Conservation (phyloP, 768 basidiomycete species). For the Leccinum uliginosum region DNA sequence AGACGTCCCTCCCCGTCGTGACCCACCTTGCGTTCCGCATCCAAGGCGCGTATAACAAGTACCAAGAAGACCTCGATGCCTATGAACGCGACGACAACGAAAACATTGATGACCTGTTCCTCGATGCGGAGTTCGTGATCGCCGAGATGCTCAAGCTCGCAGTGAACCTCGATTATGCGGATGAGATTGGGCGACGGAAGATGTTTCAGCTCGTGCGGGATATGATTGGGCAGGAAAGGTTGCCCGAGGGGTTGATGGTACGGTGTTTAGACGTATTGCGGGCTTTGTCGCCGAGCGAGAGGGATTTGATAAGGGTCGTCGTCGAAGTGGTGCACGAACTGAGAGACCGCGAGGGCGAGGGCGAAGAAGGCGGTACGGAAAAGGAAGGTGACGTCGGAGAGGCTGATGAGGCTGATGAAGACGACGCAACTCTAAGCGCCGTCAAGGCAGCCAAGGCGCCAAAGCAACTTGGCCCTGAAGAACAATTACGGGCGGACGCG, state of each 20-base stretch:
- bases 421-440: constrained; percentile 1
- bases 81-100: constrained; percentile 47
- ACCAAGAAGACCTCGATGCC: constrained; percentile 40
- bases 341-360: constrained; percentile 40
- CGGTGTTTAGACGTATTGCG: constrained; percentile 81
- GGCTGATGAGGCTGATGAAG: constrained; percentile 2
- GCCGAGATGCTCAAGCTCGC: constrained; percentile 78
- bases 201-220: constrained; percentile 84
- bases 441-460: constrained; percentile 13
- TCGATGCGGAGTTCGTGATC: constrained; percentile 55
- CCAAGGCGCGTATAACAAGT: constrained; percentile 63
- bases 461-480: constrained; percentile 49
- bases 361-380: constrained; percentile 36
- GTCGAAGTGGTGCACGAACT: constrained; percentile 86
- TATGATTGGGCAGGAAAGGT: constrained; percentile 69
- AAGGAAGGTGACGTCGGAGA: constrained; percentile 32
- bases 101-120: constrained; percentile 34
- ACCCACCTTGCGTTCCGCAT: constrained; percentile 75
- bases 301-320: constrained; percentile 82
- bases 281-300: constrained; percentile 65
- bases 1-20: constrained; percentile 76
- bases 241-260: constrained; percentile 68
- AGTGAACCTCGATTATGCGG: constrained; percentile 80
- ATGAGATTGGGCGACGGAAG: constrained; percentile 85
- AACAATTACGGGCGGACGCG: constrained; percentile 51